These are phyloP conservation scores for Calvatia gigantea DNA, from an alignment of 768 basidiomycete species.

Conservation along the genomic window DNA sequence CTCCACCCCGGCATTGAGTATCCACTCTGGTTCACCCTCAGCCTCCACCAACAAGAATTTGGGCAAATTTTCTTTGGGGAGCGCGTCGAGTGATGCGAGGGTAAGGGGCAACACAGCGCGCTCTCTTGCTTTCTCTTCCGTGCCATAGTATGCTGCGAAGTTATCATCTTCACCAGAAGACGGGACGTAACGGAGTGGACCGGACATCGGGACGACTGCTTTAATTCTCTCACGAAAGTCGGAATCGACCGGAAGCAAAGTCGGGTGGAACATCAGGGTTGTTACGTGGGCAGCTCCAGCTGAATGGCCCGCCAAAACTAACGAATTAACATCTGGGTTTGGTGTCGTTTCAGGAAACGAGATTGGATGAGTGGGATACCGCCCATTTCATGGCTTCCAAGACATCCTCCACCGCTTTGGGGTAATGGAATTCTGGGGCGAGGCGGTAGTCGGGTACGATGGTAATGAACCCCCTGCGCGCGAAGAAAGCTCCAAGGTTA, in stretches of 20 bases:
- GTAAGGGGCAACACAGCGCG: background rate
- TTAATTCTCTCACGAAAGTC: slow-evolving; percentile 33
- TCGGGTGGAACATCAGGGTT: slow-evolving; percentile 38
- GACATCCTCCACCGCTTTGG: slow-evolving; percentile 51
- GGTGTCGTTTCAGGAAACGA: slow-evolving; percentile 26
- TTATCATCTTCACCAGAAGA: slow-evolving; percentile 24
- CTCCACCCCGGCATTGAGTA: slow-evolving; percentile 30
- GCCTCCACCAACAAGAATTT: slow-evolving; percentile 44
- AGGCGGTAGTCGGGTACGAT: slow-evolving; percentile 70
- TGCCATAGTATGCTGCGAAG: slow-evolving; percentile 29
- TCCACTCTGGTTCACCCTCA: slow-evolving; percentile 50
- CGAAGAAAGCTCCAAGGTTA: slow-evolving; percentile 59
- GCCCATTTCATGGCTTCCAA: slow-evolving; percentile 59
- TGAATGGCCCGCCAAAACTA: slow-evolving; percentile 59
- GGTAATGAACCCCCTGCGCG: slow-evolving; percentile 54
- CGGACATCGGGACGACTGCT: slow-evolving; percentile 44
- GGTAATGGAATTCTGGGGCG: slow-evolving; percentile 53
- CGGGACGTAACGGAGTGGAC: slow-evolving; percentile 36
- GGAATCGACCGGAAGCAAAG: slow-evolving; percentile 27
- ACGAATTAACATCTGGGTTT: slow-evolving; percentile 34
- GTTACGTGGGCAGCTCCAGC: slow-evolving; percentile 53
- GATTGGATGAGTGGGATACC: slow-evolving; percentile 29
- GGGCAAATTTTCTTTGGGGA: slow-evolving; percentile 39
- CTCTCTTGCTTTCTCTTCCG: background rate
- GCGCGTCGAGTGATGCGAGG: slow-evolving; percentile 19